Base-by-base conservation (phyloP, 257 asterid species). In the Salvia miltiorrhiza region DNA sequence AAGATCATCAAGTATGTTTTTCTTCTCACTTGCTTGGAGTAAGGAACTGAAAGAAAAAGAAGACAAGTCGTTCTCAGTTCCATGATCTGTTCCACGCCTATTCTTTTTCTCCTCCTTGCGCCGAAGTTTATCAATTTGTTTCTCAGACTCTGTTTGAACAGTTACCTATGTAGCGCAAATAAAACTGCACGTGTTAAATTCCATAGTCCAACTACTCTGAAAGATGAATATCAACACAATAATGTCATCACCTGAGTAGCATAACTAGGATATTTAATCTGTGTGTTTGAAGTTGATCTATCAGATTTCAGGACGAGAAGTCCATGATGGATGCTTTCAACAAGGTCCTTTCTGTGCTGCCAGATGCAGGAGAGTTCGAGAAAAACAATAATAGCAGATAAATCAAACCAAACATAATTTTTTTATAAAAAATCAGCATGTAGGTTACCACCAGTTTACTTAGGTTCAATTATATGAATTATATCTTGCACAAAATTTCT, bases 81-180 rank as follows among this genome's bases (percentile, higher is more conserved):
- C 96, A 43, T 87, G 83, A 71, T 90, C 96, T 21, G 85, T 68
- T 73, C 90, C 91, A 69, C 95, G 95, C 66, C 95, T 88, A 61
- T 86, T 88, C 82, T 83, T 93, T 70, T 86, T 93, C 72, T 93
- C 97, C 83, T 93, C 99, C 86, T 88, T 90, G 64, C 96, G 96
- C 45, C 97, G 90, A 72, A 93, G 92, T 85, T 88, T 93, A 78
- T 90, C 99, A 77, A 93, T 81, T 82, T 88, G 96, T 54, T 70
- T 75, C 58, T 80, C 97, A 72, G 97, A 87, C 81, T 90, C 96
- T 32, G 96, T 93, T 78, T 93, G 99, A 55, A 93, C 95, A 55
- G 97, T 93, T 58, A 90, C 99, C 99, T 90, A 76, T 48, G 75
- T 20, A 41, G 30, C 1, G 54, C 21, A 47, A 72, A 32, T 56